A percentile compares a stretch with the other conserved stretches of the same genome.
Conservation (phyloP, 495 filamentous ascomycete species). For the Xylaria longipes region DNA sequence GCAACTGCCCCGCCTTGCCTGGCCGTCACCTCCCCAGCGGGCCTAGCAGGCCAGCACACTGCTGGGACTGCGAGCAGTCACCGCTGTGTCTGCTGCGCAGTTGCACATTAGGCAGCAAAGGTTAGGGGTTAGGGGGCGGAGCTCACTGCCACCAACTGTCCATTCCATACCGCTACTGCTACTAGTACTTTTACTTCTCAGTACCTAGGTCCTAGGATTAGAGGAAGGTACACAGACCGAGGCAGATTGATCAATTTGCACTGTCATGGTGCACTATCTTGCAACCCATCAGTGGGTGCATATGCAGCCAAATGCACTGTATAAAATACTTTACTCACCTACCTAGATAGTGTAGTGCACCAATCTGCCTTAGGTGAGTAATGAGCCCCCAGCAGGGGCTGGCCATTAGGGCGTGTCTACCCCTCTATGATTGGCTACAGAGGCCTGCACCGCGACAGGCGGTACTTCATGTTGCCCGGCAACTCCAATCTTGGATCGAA, state of each 20-base stretch:
- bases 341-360: not conserved
- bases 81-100: not conserved
- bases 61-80: slow-evolving; percentile 1
- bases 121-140: slow-evolving; percentile 5
- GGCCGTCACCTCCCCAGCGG: not conserved
- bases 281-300: not conserved
- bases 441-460: no score
- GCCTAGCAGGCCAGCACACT: not conserved
- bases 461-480: slow-evolving; percentile 18
- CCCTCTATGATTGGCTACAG: slow-evolving; percentile 13
- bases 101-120: slow-evolving; percentile 17
- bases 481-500: slow-evolving; percentile 4
- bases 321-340: not conserved
- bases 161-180: not conserved
- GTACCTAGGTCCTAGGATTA: no score
- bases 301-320: not conserved
- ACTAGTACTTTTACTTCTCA: not conserved
- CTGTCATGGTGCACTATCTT: not conserved
- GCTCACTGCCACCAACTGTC: not conserved
- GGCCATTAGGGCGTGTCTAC: not conserved
- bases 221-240: not conserved
- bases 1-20: slow-evolving; percentile 40
- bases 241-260: not conserved
- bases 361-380: not conserved
- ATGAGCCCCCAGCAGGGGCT: not conserved